These are phyloP conservation scores for Diddensiella caesifluorescens DNA, from an alignment of 805 yeast species.

Conservation along the genomic window DNA sequence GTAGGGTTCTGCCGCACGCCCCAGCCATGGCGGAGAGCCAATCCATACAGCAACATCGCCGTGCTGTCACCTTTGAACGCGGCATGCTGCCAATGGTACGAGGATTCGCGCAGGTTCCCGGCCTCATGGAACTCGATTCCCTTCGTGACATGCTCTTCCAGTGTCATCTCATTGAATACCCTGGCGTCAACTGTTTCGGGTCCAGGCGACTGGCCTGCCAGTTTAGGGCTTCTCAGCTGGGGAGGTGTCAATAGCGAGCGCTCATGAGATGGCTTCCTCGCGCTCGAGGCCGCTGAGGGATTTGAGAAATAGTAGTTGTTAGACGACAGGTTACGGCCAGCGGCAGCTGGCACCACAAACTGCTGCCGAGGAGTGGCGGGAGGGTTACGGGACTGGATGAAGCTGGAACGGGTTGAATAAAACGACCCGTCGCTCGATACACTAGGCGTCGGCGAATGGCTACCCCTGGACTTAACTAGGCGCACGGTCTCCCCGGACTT, in stretches of 20 bases:
- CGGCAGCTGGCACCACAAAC: not conserved
- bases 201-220: not conserved
- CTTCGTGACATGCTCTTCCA: slow-evolving; percentile 29
- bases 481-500: too few species aligned
- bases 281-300: too few species aligned
- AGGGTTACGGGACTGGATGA: not conserved
- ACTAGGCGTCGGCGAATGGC: too few species aligned
- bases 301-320: too few species aligned
- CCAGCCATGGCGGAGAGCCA: slow-evolving; percentile 62
- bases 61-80: slow-evolving; percentile 56
- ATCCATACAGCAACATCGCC: slow-evolving; percentile 65
- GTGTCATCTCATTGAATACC: slow-evolving; percentile 20
- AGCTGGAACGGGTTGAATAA: too few species aligned
- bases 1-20: slow-evolving; percentile 55
- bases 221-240: not conserved
- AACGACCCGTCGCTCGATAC: too few species aligned
- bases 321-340: too few species aligned
- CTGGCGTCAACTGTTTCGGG: slow-evolving; percentile 7
- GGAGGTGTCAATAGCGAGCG: too few species aligned
- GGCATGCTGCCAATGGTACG: slow-evolving; percentile 61
- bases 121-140: slow-evolving; percentile 41
- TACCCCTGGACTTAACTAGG: too few species aligned
- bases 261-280: too few species aligned
- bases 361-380: not conserved
- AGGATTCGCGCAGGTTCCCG: slow-evolving; percentile 62